These are phyloP conservation scores for Nitzschia sp. DNA, from an alignment of 108 stramenopile species.

Conservation along the genomic window DNA sequence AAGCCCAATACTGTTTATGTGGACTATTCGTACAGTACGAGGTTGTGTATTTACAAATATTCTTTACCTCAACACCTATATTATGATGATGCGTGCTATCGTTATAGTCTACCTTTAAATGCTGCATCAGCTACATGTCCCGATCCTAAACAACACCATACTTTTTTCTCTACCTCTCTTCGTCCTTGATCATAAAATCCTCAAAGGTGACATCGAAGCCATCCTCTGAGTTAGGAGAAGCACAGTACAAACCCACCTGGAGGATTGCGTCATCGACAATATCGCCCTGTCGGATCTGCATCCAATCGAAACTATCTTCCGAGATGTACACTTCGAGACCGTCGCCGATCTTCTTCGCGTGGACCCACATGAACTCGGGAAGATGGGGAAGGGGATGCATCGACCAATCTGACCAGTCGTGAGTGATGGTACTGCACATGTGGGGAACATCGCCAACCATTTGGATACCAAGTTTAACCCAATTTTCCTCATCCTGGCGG, in stretches of 20 bases:
- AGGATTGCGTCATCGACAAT: slow-evolving; percentile 34
- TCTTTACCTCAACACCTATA: no score
- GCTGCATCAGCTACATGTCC: no score
- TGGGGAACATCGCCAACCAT: slow-evolving; percentile 35
- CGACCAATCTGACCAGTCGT: slow-evolving; percentile 45
- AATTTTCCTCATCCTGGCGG: slow-evolving; percentile 46
- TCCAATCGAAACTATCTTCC: slow-evolving; percentile 44
- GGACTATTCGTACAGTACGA: no score
- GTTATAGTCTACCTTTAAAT: no score
- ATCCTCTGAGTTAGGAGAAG: slow-evolving; percentile 42
- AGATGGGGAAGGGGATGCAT: slow-evolving; percentile 37
- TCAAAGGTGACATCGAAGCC: slow-evolving; percentile 41
- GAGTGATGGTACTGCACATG: slow-evolving; percentile 42
- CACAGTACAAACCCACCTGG: slow-evolving; percentile 41
- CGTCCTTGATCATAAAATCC: slow-evolving; percentile 46
- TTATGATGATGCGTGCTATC: no score
- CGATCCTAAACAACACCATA: no score
- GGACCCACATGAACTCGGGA: slow-evolving; percentile 41
- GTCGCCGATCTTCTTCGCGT: slow-evolving; percentile 38
- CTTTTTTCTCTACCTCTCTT: slow-evolving; percentile 18
- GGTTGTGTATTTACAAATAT: no score
- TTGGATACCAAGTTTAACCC: slow-evolving; percentile 46
- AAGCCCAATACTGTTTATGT: no score
- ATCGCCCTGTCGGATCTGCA: slow-evolving; percentile 45
- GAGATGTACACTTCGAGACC: slow-evolving; percentile 44